These are phyloP conservation scores for Rostrohypoxylon terebratum DNA, from an alignment of 495 filamentous ascomycete genomes.

Conservation along the genomic window DNA sequence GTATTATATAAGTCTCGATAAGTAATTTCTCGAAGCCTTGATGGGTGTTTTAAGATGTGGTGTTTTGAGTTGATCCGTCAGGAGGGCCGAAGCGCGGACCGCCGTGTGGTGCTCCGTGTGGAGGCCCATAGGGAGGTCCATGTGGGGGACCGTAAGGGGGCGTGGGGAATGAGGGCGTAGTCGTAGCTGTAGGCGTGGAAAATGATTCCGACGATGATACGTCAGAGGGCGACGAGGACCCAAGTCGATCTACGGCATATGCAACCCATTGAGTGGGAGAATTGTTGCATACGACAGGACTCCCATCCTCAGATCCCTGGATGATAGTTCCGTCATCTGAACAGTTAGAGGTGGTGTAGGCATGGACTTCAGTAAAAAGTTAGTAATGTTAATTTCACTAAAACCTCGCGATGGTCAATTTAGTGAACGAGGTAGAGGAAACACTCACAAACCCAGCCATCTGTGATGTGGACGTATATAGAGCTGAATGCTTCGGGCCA, in stretches of 20 bases:
- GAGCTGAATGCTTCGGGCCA: slow-evolving; percentile 24
- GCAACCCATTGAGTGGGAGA: slow-evolving; percentile 29
- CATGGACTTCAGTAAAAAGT: slow-evolving; percentile 29
- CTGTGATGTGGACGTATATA: slow-evolving; percentile 25
- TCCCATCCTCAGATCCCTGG: neutral
- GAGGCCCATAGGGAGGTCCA: neutral
- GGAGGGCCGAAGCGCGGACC: neutral
- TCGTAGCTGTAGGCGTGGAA: neutral
- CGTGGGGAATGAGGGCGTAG: neutral
- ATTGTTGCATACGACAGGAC: slow-evolving; percentile 33
- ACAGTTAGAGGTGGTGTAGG: slow-evolving; percentile 17
- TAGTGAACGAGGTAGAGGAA: neutral
- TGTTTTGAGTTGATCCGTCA: neutral
- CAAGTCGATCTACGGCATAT: slow-evolving; percentile 21
- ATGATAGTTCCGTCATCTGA: slow-evolving; percentile 29
- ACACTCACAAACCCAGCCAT: slow-evolving; percentile 36
- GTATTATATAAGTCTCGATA: neutral
- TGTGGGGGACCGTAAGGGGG: neutral
- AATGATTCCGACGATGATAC: neutral
- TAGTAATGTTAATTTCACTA: neutral
- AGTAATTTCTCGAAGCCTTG: neutral
- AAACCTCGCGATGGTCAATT: neutral
- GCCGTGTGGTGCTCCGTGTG: neutral
- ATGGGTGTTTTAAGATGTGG: neutral
- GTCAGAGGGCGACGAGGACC: neutral